These are phyloP conservation scores for Catenaria anguillulae DNA, from an alignment of 371 early-diverging fungal genomes.

Conservation along the genomic window DNA sequence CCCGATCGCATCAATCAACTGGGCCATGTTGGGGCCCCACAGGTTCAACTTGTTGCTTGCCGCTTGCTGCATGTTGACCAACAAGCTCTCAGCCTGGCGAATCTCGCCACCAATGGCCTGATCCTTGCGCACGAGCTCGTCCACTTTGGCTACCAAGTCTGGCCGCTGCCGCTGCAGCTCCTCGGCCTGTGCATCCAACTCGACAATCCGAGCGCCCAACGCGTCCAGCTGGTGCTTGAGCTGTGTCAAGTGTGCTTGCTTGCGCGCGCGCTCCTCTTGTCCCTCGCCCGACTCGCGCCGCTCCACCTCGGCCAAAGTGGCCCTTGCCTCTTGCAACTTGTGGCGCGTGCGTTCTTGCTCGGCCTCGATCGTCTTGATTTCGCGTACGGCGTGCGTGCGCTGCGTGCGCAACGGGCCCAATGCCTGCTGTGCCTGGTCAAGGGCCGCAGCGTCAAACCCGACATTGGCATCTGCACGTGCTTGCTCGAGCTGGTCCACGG, in stretches of 20 bases:
- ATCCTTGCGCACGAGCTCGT: constrained; percentile 22
- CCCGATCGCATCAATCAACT: constrained; percentile 46
- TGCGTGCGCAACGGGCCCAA: too few species aligned
- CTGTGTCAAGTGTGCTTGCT: constrained; percentile 9
- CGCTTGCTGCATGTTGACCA: constrained; percentile 1
- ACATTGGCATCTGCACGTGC: too few species aligned
- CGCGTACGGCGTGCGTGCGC: too few species aligned
- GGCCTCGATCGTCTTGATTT: constrained; percentile 21
- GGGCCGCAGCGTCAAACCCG: too few species aligned
- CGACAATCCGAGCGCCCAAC: too few species aligned
- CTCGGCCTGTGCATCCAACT: too few species aligned
- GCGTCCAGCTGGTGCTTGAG: constrained; percentile 12
- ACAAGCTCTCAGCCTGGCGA: constrained; percentile 16
- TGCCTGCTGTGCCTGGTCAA: too few species aligned
- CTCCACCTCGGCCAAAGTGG: constrained; percentile 7
- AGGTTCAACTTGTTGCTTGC: constrained; percentile 5
- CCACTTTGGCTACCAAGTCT: constrained; percentile 12
- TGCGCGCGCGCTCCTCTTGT: constrained; percentile 16
- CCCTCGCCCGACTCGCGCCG: constrained; percentile 19
- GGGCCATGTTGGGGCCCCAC: constrained; percentile 31
- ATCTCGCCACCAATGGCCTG: constrained; percentile 18
- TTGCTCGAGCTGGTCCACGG: too few species aligned
- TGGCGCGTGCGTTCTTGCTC: constrained; percentile 17
- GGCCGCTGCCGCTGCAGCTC: constrained; percentile 13
- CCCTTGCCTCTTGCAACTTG: constrained; percentile 14